Conservation (phyloP, 2,329 filamentous ascomycete species). For the Fusarium buharicum region DNA sequence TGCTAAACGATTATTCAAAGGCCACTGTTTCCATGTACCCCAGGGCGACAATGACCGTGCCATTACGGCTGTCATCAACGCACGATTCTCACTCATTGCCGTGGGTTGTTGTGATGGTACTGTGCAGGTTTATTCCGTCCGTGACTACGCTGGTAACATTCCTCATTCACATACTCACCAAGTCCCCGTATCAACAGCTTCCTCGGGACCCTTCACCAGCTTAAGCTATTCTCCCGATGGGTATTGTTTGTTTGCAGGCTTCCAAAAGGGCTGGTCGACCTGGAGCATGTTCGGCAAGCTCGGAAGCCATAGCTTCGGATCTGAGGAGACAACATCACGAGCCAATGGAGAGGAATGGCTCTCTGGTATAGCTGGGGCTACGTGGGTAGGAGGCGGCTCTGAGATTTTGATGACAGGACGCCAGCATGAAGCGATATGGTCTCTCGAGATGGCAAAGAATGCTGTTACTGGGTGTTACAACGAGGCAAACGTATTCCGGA, state of each 20-base stretch:
- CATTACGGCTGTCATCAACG: slow-evolving; percentile 84
- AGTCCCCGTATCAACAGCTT: slow-evolving; percentile 72
- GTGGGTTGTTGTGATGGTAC: slow-evolving; percentile 83
- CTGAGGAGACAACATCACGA: slow-evolving; percentile 71
- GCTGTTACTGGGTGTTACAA: slow-evolving; percentile 93
- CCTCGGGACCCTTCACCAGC: slow-evolving; percentile 77
- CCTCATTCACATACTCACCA: slow-evolving; percentile 83
- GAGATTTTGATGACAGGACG: slow-evolving; percentile 80
- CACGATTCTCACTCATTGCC: slow-evolving; percentile 91
- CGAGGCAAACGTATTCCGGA: slow-evolving; percentile 88
- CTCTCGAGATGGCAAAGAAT: slow-evolving; percentile 91
- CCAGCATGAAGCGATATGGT: slow-evolving; percentile 83
- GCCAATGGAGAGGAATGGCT: slow-evolving; percentile 85
- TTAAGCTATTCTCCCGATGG: slow-evolving; percentile 93
- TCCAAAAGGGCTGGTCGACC: slow-evolving; percentile 90
- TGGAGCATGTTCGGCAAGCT: slow-evolving; percentile 98
- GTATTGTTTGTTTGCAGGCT: slow-evolving; percentile 94
- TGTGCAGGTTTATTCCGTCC: slow-evolving; percentile 89
- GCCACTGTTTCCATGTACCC: slow-evolving; percentile 89
- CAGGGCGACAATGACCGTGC: slow-evolving; percentile 69
- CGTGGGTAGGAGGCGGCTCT: slow-evolving; percentile 88
- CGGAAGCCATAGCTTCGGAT: slow-evolving; percentile 83
- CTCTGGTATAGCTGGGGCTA: slow-evolving; percentile 78
- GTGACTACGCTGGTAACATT: slow-evolving; percentile 94
- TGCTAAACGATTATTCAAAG: slow-evolving; percentile 79